phyloP scores from a whole-genome alignment of 2,329 filamentous ascomycete species.

The Aspergillus ochraceus region DNA sequence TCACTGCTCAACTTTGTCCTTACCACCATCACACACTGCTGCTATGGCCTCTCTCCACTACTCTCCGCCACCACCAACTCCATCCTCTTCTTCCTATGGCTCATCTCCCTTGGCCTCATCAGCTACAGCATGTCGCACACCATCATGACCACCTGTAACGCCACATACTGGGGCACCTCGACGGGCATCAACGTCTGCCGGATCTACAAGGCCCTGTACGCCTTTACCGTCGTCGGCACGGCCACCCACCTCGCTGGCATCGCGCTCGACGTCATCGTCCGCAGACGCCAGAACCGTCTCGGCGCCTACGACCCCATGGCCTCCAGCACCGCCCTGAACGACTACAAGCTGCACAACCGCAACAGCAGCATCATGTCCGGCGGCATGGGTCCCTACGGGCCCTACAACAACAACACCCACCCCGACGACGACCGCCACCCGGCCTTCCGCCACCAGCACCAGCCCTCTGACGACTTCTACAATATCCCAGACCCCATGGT shows the following conservation, averaged over 20 bases:
- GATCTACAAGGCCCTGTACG: conserved; percentile 61
- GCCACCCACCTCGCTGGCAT: conserved; percentile 50
- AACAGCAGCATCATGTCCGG: conserved; percentile 18
- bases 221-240: conserved; percentile 53
- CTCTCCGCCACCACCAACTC: conserved; percentile 53
- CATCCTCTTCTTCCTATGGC: conserved; percentile 53
- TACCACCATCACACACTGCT: conserved; percentile 54
- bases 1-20: conserved; percentile 50
- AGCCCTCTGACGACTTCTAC: conserved; percentile 3
- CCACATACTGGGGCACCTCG: conserved; percentile 53
- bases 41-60: conserved; percentile 52
- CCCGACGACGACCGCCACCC: conserved; percentile 5
- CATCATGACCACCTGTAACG: conserved; percentile 52
- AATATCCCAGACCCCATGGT: conserved; percentile 6
- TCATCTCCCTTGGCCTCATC: conserved; percentile 52
- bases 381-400: conserved; percentile 11
- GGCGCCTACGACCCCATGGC: conserved; percentile 53
- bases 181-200: conserved; percentile 58
- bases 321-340: conserved; percentile 25
- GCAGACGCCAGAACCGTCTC: conserved; percentile 43
- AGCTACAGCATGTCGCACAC: conserved; percentile 56
- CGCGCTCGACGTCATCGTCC: conserved; percentile 53
- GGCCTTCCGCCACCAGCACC: conserved; percentile 2
- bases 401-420: conserved; percentile 4
- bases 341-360: conserved; percentile 37